Conservation (phyloP, 495 filamentous ascomycete genomes). For the Podospora pseudocomata region DNA sequence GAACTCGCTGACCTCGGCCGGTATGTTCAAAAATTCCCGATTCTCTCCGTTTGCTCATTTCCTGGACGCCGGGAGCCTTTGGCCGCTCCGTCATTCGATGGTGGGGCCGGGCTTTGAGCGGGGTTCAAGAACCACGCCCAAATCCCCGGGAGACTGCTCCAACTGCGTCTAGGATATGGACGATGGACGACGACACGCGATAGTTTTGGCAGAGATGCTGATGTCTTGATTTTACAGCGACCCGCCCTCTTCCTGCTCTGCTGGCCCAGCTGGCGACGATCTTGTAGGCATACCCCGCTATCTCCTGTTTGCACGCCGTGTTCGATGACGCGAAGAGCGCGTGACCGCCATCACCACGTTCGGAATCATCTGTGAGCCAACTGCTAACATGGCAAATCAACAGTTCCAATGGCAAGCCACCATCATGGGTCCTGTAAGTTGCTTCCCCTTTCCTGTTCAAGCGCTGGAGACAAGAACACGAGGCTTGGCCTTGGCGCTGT, state of each 20-base stretch:
- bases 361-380: neutral
- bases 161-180: neutral
- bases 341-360: conserved; percentile 2
- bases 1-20: conserved; percentile 98
- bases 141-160: neutral
- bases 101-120: conserved; percentile 25
- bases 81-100: conserved; percentile 27
- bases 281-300: conserved; percentile 63
- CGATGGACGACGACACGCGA: neutral
- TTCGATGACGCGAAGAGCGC: conserved; percentile 8
- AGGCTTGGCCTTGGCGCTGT: neutral
- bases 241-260: conserved; percentile 97
- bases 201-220: conserved; percentile 33
- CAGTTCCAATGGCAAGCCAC: conserved; percentile 99
- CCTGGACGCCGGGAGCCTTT: neutral
- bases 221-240: conserved; percentile 60
- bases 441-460: conserved; percentile 8
- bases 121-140: conserved; percentile 16
- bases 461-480: neutral
- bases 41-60: conserved; percentile 17
- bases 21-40: conserved; percentile 54
- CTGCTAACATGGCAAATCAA: conserved; percentile 32
- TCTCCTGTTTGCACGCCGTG: conserved; percentile 18
- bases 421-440: conserved; percentile 98
- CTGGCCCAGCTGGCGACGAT: conserved; percentile 94